phyloP scores from a whole-genome alignment of 2,329 filamentous ascomycete species.

The Zasmidium cellare region DNA sequence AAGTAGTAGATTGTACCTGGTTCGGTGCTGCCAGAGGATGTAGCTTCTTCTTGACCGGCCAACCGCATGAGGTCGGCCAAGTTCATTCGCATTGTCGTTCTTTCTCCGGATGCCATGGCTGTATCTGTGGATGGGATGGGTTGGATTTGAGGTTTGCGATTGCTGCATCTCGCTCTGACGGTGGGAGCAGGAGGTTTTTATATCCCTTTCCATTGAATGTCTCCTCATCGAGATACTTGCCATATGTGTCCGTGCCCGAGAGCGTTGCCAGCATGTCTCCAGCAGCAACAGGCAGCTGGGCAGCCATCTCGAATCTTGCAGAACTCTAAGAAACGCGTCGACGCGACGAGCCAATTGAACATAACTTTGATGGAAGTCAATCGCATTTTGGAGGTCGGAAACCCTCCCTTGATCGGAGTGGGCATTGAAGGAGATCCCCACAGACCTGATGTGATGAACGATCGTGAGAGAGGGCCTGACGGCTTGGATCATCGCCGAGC shows the following conservation, averaged over 20 bases:
- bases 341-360: background rate
- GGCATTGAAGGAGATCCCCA: too few relatives aligned
- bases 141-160: background rate
- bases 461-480: too few relatives aligned
- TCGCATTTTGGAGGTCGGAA: too few relatives aligned
- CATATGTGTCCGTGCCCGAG: background rate
- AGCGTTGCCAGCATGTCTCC: background rate
- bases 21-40: background rate
- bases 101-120: background rate
- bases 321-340: background rate
- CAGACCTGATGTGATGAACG: too few relatives aligned
- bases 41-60: background rate
- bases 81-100: background rate
- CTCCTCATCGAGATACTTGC: background rate
- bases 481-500: too few relatives aligned
- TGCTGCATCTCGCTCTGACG: background rate
- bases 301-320: background rate
- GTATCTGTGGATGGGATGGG: background rate
- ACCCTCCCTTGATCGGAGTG: too few relatives aligned
- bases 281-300: background rate
- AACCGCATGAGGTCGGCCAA: background rate
- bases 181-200: background rate
- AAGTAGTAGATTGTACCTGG: conserved; percentile 6
- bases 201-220: background rate
- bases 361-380: too few relatives aligned